Evolutionary conservation across 352 stramenopile genomes (phyloP).

Genomic region (Globisporangium orthogonon): DNA sequence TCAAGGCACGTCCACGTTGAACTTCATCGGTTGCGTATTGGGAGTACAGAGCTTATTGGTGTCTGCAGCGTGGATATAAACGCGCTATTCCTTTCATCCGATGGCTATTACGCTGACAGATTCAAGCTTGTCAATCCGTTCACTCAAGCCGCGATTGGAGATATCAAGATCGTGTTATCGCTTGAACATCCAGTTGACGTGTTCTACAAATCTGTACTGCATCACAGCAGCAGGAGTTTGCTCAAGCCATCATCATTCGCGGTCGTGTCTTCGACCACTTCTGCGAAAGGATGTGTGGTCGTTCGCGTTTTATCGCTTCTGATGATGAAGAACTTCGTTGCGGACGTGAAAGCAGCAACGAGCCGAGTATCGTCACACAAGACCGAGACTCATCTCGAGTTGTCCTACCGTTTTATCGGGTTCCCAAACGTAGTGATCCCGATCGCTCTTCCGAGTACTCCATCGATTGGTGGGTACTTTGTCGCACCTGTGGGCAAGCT

Average conservation of each 20-base stretch:
- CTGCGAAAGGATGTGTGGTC: neutral
- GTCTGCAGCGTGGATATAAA: conserved; percentile 5
- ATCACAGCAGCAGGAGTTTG: neutral
- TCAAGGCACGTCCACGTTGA: conserved; percentile 16
- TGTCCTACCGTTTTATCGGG: conserved; percentile 16
- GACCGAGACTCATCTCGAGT: neutral
- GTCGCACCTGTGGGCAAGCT: conserved; percentile 1
- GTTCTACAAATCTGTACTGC: conserved; percentile 13
- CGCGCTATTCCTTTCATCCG: conserved; percentile 18
- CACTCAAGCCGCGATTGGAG: conserved; percentile 9
- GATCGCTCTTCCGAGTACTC: neutral
- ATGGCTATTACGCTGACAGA: conserved; percentile 1
- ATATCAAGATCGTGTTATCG: conserved; percentile 2
- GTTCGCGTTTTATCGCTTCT: conserved; percentile 13
- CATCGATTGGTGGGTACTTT: conserved; percentile 10
- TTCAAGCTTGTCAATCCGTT: conserved; percentile 16
- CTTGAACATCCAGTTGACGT: conserved; percentile 12
- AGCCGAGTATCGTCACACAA: neutral
- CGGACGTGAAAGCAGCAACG: neutral
- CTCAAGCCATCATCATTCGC: neutral
- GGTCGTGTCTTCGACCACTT: neutral
- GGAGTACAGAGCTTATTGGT: conserved; percentile 10
- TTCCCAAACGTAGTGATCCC: conserved; percentile 7
- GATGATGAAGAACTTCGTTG: conserved; percentile 15
- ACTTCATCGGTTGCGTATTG: conserved; percentile 14